Conservation (phyloP, 106 monocot species). For the Dioscorea zingiberensis region DNA sequence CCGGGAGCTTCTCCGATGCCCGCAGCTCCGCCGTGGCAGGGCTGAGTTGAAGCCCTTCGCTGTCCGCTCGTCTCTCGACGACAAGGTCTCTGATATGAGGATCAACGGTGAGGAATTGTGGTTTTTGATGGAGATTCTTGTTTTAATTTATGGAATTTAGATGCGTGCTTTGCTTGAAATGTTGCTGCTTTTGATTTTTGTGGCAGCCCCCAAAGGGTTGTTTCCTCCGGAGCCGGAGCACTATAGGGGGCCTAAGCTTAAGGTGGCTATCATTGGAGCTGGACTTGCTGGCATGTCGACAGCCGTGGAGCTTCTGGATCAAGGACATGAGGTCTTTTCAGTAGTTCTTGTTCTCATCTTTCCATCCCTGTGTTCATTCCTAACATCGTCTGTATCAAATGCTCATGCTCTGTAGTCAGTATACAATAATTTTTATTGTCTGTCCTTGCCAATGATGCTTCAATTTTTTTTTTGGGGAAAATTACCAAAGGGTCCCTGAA, state of each 20-base stretch:
- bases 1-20: background rate
- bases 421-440: no score
- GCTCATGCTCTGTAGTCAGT: no score
- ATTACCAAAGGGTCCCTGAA: no score
- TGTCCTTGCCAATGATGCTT: no score
- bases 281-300: constrained; percentile 99
- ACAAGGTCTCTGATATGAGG: constrained; percentile 67
- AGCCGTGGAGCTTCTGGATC: constrained; percentile 97
- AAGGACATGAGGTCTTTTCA: constrained; percentile 71
- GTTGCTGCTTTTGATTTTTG: background rate
- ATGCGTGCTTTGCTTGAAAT: background rate
- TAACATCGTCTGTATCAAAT: no score
- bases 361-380: no score
- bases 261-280: constrained; percentile 90
- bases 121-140: background rate
- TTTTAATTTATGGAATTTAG: background rate
- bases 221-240: constrained; percentile 95
- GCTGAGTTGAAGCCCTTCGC: background rate
- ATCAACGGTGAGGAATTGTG: constrained; percentile 43
- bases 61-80: constrained; percentile 48
- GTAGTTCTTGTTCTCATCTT: no score
- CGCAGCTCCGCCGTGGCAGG: background rate
- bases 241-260: constrained; percentile 87
- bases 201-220: constrained; percentile 91
- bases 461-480: no score